These are phyloP conservation scores for Tetradesmus lagerheimii DNA, from an alignment of 139 green algal genomes.

Conservation along the genomic window DNA sequence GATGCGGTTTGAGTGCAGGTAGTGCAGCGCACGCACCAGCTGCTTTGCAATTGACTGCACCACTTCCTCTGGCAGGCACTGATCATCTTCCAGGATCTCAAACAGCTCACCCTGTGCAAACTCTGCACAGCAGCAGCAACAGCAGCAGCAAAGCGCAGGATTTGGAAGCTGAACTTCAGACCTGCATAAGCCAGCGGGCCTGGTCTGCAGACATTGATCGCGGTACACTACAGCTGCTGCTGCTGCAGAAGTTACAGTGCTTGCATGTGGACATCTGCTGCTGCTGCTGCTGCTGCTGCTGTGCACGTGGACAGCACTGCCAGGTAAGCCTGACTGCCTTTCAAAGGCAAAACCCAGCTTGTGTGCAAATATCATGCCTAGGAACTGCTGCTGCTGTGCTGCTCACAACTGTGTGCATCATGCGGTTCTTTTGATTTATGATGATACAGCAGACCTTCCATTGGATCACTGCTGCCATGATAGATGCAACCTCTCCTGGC, in stretches of 20 bases:
- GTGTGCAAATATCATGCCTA: background rate
- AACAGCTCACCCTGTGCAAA: conserved; percentile 98
- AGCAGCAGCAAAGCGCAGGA: background rate
- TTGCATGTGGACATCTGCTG: background rate
- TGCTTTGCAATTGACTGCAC: conserved; percentile 91
- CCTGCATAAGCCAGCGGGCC: no score
- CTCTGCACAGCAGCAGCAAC: conserved; percentile 65
- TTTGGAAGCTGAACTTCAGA: no score
- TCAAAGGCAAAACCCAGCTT: background rate
- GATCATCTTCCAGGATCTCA: conserved; percentile 97
- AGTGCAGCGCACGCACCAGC: conserved; percentile 94
- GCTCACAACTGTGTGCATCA: background rate
- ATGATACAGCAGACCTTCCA: no score
- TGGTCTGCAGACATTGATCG: no score
- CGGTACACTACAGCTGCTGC: no score
- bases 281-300: background rate
- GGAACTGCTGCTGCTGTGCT: background rate
- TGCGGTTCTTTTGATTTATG: no score
- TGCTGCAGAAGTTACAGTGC: no score
- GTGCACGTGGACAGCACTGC: background rate
- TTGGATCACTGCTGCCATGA: background rate
- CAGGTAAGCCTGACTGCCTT: background rate
- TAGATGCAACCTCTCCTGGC: background rate
- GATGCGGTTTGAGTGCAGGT: conserved; percentile 96
- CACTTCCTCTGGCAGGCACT: conserved; percentile 85